A percentile compares a stretch with the other conserved stretches of the same genome.
Evolutionary conservation across 805 yeast species (phyloP).

Genomic region (Candida corydali): DNA sequence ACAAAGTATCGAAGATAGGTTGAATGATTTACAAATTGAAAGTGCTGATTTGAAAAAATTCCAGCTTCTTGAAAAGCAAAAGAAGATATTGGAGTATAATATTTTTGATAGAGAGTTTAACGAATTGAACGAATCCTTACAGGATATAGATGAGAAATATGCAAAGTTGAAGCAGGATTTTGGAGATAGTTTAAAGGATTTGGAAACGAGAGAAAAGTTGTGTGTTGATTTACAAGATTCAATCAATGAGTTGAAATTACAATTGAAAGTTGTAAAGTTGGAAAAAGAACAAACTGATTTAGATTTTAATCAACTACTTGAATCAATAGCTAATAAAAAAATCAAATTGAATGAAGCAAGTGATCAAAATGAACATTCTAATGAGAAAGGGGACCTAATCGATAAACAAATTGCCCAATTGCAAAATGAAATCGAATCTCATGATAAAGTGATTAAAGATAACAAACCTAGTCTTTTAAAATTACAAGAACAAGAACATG

Average conservation of each 20-base stretch:
- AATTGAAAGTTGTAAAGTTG: constrained; percentile 47
- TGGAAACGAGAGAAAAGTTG: constrained; percentile 57
- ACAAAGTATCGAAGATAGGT: constrained; percentile 61
- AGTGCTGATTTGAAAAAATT: constrained; percentile 67
- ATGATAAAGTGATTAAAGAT: constrained; percentile 32
- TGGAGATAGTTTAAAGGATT: constrained; percentile 47
- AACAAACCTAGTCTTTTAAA: constrained; percentile 39
- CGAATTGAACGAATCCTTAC: constrained; percentile 57
- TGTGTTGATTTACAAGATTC: constrained; percentile 43
- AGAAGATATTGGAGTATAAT: constrained; percentile 70
- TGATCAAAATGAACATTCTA: constrained; percentile 25
- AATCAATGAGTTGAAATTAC: constrained; percentile 44
- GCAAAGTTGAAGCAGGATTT: constrained; percentile 48
- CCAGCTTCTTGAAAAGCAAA: constrained; percentile 62
- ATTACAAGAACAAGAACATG: constrained; percentile 37
- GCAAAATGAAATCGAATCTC: constrained; percentile 26
- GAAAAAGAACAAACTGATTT: constrained; percentile 54
- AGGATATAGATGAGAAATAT: constrained; percentile 56
- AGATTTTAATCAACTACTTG: constrained; percentile 47
- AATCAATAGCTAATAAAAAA: constrained; percentile 45
- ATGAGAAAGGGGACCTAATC: constrained; percentile 23
- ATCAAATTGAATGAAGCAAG: constrained; percentile 43
- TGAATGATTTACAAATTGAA: constrained; percentile 77
- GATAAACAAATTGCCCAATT: constrained; percentile 17
- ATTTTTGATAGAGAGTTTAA: constrained; percentile 72